phyloP scores from a whole-genome alignment of 495 filamentous ascomycete species.

The Penicillium lividum region DNA sequence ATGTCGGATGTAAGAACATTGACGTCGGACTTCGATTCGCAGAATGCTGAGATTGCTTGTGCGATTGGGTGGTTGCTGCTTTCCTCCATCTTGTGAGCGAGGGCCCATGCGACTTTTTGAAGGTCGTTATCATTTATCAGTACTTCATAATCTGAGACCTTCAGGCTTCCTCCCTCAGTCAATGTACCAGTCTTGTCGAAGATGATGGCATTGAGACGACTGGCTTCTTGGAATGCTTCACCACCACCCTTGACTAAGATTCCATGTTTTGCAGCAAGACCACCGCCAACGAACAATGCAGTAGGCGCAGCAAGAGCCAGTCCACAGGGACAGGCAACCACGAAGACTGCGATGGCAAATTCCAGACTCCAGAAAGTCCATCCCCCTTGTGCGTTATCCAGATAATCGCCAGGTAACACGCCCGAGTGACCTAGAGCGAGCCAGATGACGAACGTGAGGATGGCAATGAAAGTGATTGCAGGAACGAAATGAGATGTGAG shows the following conservation, averaged over 20 bases:
- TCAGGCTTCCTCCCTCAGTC: constrained; percentile 80
- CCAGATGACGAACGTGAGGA: constrained; percentile 84
- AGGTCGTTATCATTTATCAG: constrained; percentile 43
- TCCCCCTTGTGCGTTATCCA: constrained; percentile 66
- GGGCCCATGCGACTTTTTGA: constrained; percentile 44
- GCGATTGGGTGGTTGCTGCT: constrained; percentile 87
- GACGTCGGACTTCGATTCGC: constrained; percentile 41
- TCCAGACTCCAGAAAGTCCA: constrained; percentile 88
- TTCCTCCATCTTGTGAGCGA: constrained; percentile 71
- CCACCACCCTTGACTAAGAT: constrained; percentile 95
- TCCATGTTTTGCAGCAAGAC: constrained; percentile 82
- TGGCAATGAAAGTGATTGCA: constrained; percentile 74
- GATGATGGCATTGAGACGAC: constrained; percentile 78
- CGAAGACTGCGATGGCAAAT: constrained; percentile 93
- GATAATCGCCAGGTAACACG: constrained; percentile 62
- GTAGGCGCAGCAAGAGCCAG: constrained; percentile 91
- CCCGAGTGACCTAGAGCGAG: constrained; percentile 72
- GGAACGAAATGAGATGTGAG: constrained; percentile 91
- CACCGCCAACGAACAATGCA: constrained; percentile 88
- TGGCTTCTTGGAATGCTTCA: constrained; percentile 94
- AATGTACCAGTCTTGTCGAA: constrained; percentile 97
- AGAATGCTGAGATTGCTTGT: constrained; percentile 73
- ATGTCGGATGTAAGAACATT: constrained; percentile 49
- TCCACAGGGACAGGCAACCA: constrained; percentile 93
- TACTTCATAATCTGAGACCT: constrained; percentile 70